Evolutionary conservation across 352 stramenopile species (phyloP).

Genomic region (Thraustochytrium sp.): DNA sequence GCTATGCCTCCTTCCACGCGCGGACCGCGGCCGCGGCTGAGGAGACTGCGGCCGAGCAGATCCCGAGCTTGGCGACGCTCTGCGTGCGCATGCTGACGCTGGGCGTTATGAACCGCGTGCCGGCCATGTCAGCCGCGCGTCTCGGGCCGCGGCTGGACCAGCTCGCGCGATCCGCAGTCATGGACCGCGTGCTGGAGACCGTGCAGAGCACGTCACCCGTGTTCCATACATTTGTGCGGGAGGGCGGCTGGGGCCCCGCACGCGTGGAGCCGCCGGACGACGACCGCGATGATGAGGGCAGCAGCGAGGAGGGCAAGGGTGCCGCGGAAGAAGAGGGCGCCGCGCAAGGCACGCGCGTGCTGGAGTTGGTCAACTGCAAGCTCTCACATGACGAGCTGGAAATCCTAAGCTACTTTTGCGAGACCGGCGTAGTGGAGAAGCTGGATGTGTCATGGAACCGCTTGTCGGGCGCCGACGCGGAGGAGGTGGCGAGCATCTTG

Average conservation of each 20-base stretch:
- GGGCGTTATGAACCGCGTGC: background rate
- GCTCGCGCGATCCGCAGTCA: background rate
- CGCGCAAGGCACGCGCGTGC: too few relatives aligned
- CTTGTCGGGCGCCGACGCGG: background rate
- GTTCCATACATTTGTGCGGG: background rate
- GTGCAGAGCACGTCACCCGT: background rate
- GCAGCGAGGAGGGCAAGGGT: too few relatives aligned
- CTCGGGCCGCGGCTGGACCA: background rate
- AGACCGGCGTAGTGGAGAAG: background rate
- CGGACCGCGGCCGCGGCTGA: too few relatives aligned
- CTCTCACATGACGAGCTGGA: background rate
- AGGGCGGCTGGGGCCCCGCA: background rate
- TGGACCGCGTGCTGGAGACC: background rate
- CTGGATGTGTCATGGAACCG: slow-evolving; percentile 4
- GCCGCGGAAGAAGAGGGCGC: too few relatives aligned
- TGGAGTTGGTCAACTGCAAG: background rate
- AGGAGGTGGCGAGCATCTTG: background rate
- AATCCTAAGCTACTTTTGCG: slow-evolving; percentile 17
- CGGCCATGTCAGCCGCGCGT: background rate
- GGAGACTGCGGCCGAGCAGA: background rate
- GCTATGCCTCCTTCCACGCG: background rate
- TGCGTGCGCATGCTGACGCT: background rate
- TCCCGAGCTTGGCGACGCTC: background rate
- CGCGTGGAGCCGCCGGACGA: background rate
- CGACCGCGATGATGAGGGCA: too few relatives aligned